Evolutionary conservation across 768 basidiomycete species (phyloP).

Genomic region (Russula abietina): DNA sequence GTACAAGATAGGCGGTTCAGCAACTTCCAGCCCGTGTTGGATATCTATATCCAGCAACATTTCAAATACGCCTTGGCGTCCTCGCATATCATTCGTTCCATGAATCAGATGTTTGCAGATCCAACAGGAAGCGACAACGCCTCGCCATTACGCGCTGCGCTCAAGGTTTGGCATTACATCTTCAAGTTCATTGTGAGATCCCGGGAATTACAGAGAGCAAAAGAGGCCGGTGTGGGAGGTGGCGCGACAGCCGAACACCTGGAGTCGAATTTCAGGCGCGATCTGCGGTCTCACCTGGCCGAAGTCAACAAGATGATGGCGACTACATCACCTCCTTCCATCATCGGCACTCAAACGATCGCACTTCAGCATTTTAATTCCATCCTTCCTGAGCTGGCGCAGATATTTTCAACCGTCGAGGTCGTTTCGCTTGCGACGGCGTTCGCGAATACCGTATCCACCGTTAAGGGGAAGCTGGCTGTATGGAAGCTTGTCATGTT

Average conservation of each 20-base stretch:
- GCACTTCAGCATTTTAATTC: constrained; percentile 91
- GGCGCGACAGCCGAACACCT: constrained; percentile 82
- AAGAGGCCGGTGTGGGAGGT: constrained; percentile 71
- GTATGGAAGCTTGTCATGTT: constrained; percentile 95
- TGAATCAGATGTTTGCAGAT: constrained; percentile 73
- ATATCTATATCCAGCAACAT: constrained; percentile 88
- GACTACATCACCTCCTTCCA: constrained; percentile 65
- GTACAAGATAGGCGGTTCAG: constrained; percentile 91
- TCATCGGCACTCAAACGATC: constrained; percentile 94
- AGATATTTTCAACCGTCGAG: constrained; percentile 75
- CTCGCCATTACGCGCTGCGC: constrained; percentile 73
- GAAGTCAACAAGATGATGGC: constrained; percentile 91
- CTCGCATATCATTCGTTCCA: constrained; percentile 78
- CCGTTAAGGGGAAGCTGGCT: constrained; percentile 78
- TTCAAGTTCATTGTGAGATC: constrained; percentile 93
- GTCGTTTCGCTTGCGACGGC: constrained; percentile 81
- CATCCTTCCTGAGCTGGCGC: constrained; percentile 79
- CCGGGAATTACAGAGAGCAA: constrained; percentile 77
- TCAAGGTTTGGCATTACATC: constrained; percentile 96
- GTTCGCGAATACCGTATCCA: constrained; percentile 78
- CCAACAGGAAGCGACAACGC: constrained; percentile 70
- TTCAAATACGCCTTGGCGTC: constrained; percentile 77
- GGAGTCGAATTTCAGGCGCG: constrained; percentile 78
- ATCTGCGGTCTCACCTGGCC: constrained; percentile 66
- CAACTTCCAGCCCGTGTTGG: constrained; percentile 90